These are phyloP conservation scores for Cutaneotrichosporon sp. DNA, from an alignment of 1,284 basidiomycete genomes.

Conservation along the genomic window DNA sequence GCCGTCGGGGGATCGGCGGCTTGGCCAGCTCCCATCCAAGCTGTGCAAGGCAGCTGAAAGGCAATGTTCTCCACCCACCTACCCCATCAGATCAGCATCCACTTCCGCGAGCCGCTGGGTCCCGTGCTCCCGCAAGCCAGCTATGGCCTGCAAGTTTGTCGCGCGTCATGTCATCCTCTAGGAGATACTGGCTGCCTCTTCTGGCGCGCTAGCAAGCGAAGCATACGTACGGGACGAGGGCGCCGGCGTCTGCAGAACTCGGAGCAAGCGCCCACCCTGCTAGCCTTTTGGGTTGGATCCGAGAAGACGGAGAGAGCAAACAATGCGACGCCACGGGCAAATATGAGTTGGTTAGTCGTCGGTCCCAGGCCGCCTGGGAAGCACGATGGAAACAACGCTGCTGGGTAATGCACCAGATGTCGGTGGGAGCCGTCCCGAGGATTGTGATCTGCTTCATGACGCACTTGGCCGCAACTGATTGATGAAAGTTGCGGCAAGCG, in stretches of 20 bases:
- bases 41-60: neutral
- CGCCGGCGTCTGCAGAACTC: too few relatives aligned
- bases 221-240: neutral
- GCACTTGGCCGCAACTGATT: neutral
- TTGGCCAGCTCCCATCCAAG: neutral
- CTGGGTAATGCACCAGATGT: neutral
- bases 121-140: neutral
- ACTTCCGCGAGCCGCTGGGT: neutral
- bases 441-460: conserved; percentile 2
- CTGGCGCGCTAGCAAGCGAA: neutral
- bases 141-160: neutral
- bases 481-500: neutral
- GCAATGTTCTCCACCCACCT: neutral
- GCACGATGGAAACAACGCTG: neutral
- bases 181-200: neutral
- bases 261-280: neutral
- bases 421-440: neutral
- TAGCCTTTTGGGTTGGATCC: neutral
- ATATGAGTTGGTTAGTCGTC: neutral
- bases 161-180: neutral
- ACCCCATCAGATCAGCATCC: neutral
- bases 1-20: neutral
- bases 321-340: neutral
- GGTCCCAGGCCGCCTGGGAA: neutral
- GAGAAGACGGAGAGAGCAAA: neutral